phyloP scores from a whole-genome alignment of 2,329 filamentous ascomycete genomes.

The Colletotrichum tropicale region DNA sequence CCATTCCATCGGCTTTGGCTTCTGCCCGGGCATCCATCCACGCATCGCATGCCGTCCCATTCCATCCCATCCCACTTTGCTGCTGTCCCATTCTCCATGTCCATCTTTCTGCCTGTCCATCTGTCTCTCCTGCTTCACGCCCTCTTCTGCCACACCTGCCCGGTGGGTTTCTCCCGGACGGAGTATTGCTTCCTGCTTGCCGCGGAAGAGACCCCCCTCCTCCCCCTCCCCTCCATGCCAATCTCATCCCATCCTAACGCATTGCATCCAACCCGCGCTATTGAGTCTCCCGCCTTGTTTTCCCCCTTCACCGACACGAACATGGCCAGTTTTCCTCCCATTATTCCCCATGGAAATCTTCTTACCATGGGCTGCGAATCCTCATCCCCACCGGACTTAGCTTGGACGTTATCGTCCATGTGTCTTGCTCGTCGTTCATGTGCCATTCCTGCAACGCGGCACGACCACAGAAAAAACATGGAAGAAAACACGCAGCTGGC shows the following conservation, averaged over 20 bases:
- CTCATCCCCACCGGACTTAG: background rate
- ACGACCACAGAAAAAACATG: background rate
- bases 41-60: background rate
- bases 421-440: background rate
- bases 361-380: background rate
- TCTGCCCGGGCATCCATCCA: background rate
- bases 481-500: background rate
- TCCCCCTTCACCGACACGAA: background rate
- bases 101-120: background rate
- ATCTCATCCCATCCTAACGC: background rate
- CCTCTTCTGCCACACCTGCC: background rate
- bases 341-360: background rate
- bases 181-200: background rate
- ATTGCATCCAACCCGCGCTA: background rate
- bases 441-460: background rate
- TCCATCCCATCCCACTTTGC: background rate
- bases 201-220: background rate
- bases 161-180: background rate
- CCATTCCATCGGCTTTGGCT: background rate
- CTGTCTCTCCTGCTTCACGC: background rate
- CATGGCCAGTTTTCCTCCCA: background rate
- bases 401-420: background rate
- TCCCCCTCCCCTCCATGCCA: background rate
- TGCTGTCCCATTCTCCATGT: background rate
- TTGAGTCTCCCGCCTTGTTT: background rate